Conservation (phyloP, 2,329 filamentous ascomycete genomes). For the Neopestalotiopsis sp. region DNA sequence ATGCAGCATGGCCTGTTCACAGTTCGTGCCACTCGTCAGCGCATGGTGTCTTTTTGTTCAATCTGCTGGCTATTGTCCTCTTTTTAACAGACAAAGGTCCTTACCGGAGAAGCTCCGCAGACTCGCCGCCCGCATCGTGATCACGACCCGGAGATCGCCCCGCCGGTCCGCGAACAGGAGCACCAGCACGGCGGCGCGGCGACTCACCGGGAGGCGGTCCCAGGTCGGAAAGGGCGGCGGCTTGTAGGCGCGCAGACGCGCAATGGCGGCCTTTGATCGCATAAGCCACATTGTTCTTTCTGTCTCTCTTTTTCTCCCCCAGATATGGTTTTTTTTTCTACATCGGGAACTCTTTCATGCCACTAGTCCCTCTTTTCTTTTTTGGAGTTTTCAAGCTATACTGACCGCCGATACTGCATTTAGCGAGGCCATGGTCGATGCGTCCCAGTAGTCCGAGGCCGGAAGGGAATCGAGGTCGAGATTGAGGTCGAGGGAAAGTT, state of each 20-base stretch:
- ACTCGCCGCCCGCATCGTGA: slow-evolving; percentile 70
- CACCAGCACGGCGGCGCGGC: slow-evolving; percentile 85
- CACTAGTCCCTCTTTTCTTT: neutral
- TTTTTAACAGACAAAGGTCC: slow-evolving; percentile 15
- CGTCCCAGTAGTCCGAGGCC: slow-evolving; percentile 61
- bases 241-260: slow-evolving; percentile 64
- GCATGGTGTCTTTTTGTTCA: too few species aligned
- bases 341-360: too few species aligned
- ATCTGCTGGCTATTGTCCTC: too few species aligned
- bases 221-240: slow-evolving; percentile 66
- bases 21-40: neutral
- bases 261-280: slow-evolving; percentile 58
- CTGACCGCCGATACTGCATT: slow-evolving; percentile 60
- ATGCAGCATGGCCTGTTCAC: slow-evolving; percentile 71
- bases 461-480: slow-evolving; percentile 17
- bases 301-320: neutral
- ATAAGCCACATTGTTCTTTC: slow-evolving; percentile 33
- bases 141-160: slow-evolving; percentile 76
- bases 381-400: slow-evolving; percentile 28
- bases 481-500: slow-evolving; percentile 13
- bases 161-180: slow-evolving; percentile 84
- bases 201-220: slow-evolving; percentile 64
- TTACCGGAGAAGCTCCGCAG: slow-evolving; percentile 70
- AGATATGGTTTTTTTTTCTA: neutral
- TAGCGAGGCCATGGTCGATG: slow-evolving; percentile 60